A percentile compares a stretch with the other conserved stretches of the same genome.
These are phyloP conservation scores for Stagonosporopsis cucurbitacearum DNA, from an alignment of 2,329 filamentous ascomycete species.

Conservation along the genomic window DNA sequence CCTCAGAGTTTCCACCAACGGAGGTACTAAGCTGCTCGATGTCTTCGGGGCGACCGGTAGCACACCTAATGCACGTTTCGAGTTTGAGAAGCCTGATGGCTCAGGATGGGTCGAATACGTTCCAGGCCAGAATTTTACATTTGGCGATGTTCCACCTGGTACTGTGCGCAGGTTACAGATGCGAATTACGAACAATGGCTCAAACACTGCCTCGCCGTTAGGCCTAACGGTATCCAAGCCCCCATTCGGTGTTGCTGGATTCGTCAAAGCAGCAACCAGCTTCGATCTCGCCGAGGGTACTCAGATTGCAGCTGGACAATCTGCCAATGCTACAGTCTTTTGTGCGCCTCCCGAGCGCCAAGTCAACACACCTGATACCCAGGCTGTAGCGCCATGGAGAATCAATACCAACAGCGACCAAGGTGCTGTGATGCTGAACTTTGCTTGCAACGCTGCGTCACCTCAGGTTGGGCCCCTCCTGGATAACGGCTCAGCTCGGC, in stretches of 20 bases:
- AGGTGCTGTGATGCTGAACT: constrained; percentile 60
- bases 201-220: constrained; percentile 5
- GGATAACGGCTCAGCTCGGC: constrained; percentile 55
- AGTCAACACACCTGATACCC: constrained; percentile 62
- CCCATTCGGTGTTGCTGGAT: constrained; percentile 62
- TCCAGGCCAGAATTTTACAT: constrained; percentile 58
- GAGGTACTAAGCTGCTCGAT: constrained; percentile 58
- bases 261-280: constrained; percentile 62
- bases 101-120: constrained; percentile 54
- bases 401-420: constrained; percentile 55
- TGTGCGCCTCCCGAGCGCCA: constrained; percentile 64
- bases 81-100: constrained; percentile 63
- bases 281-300: constrained; percentile 66
- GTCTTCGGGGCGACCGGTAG: constrained; percentile 60
- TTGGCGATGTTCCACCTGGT: constrained; percentile 64
- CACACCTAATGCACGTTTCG: constrained; percentile 58
- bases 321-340: constrained; percentile 59
- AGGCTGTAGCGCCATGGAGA: constrained; percentile 60
- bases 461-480: constrained; percentile 61
- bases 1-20: constrained; percentile 58
- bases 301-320: constrained; percentile 57
- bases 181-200: constrained; percentile 61
- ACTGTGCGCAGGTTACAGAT: constrained; percentile 57
- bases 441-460: constrained; percentile 59
- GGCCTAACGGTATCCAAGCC: constrained; percentile 65